A percentile compares a stretch with the other conserved stretches of the same genome.
Evolutionary conservation across 805 yeast genomes (phyloP).

Genomic region (Hagleromyces aurorensis): DNA sequence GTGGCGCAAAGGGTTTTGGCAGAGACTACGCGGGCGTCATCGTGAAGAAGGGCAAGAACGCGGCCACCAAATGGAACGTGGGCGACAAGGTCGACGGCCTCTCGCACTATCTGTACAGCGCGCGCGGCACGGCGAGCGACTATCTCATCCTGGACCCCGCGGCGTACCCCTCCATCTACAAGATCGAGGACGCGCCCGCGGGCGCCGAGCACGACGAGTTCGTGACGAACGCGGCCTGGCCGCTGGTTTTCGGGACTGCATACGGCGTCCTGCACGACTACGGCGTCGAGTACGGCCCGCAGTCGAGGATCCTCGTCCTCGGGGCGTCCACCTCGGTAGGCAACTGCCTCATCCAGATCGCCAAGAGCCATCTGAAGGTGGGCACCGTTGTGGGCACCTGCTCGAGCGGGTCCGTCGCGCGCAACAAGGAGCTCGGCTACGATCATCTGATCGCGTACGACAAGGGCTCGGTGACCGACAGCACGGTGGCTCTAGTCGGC

Average conservation of each 20-base stretch:
- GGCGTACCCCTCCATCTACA: slow-evolving; percentile 24
- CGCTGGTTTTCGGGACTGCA: slow-evolving; percentile 61
- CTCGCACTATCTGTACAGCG: slow-evolving; percentile 17
- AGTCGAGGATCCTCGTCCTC: slow-evolving; percentile 48
- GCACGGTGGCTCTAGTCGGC: no score
- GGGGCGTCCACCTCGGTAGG: slow-evolving; percentile 78
- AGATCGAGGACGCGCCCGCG: slow-evolving; percentile 14
- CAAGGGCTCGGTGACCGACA: slow-evolving; percentile 33
- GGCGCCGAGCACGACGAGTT: slow-evolving; percentile 32
- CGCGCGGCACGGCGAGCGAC: slow-evolving; percentile 39
- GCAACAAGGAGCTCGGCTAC: slow-evolving; percentile 48
- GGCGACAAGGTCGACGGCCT: slow-evolving; percentile 27
- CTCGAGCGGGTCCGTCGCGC: slow-evolving; percentile 40
- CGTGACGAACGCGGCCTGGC: slow-evolving; percentile 42
- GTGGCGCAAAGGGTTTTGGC: slow-evolving; percentile 17
- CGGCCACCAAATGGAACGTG: slow-evolving; percentile 14
- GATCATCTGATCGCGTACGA: slow-evolving; percentile 51
- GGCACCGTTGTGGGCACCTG: slow-evolving; percentile 49
- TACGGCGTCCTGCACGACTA: slow-evolving; percentile 30
- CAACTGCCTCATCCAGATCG: slow-evolving; percentile 44
- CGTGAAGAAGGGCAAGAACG: slow-evolving; percentile 21
- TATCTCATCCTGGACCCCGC: slow-evolving; percentile 37
- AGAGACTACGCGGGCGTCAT: slow-evolving; percentile 28
- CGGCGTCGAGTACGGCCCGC: slow-evolving; percentile 33
- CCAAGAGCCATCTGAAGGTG: slow-evolving; percentile 41